Evolutionary conservation across 805 yeast species (phyloP), one percentile per base, ranked within the genome.

Genomic region (Komagataella pseudopastoris): DNA sequence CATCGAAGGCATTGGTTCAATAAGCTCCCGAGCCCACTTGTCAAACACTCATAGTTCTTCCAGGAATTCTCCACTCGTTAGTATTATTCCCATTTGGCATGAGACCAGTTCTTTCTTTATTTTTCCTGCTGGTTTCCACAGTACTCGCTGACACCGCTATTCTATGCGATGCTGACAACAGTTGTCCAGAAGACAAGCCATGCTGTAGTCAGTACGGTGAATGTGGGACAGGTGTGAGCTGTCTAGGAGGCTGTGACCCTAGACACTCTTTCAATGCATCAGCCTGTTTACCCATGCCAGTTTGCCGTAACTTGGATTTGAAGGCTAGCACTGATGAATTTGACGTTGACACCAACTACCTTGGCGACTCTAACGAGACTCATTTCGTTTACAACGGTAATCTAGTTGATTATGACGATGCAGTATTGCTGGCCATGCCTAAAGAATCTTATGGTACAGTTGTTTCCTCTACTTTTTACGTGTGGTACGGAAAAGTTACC

Each of bases 241-340:
- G 97, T 71, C 71, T 89, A 50, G 93, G 91, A 54, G 91, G 95
- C 39, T 90, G 97, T 71, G 87, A 89, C 67, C 85, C 93, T 44
- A 70, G 80, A 54, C 81, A 59, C 61, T 86, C 95, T 4, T 80
- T 66, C 69, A 74, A 74, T 56, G 60, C 77, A 51, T 68, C 77
- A 10, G 80, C 96, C 0, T 90, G 97, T 69, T 78, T 88, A 81
- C 89, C 97, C 5, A 77, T 79, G 77, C 96, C 97, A 10, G 71
- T 80, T 6, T 88, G 95, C 74, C 64, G 72, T 59, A 62, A 75
- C 54, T 61, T 71, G 44, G 77, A 78, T 6, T 54, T 57, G 1
- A 80, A 82, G 58, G 65, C 63, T 53, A 58, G 63, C 49, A 57
- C 62, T 7, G 63, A 63, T 45, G 47, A 54, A 6, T 51, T 74